Conservation (phyloP, 768 basidiomycete genomes). For the Suillus americanus region DNA sequence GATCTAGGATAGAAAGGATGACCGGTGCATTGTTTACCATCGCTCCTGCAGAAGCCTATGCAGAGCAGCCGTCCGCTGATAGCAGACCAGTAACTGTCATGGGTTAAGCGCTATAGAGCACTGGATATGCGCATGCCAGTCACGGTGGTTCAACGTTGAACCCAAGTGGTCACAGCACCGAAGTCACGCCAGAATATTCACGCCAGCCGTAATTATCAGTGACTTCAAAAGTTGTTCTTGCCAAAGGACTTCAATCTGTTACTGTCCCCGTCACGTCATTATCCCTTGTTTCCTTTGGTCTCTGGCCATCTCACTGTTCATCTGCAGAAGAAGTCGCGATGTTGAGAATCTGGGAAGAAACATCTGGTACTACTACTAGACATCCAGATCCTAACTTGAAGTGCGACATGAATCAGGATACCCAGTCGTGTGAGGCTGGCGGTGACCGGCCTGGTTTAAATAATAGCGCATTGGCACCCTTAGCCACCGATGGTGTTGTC, state of each 20-base stretch:
- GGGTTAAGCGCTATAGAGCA: background rate
- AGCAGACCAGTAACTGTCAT: background rate
- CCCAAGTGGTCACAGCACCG: background rate
- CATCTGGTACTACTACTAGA: slow-evolving; percentile 44
- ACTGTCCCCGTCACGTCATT: background rate
- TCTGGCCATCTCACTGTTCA: background rate
- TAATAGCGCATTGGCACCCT: slow-evolving; percentile 17
- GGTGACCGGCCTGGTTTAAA: slow-evolving; percentile 25
- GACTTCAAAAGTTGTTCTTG: background rate
- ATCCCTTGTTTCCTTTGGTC: background rate
- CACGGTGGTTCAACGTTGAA: background rate
- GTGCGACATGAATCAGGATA: slow-evolving; percentile 20
- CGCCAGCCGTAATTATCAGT: background rate
- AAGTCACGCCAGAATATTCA: background rate
- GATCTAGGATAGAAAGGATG: slow-evolving; percentile 29
- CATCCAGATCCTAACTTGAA: slow-evolving; percentile 13
- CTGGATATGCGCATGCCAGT: background rate
- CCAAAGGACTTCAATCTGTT: background rate
- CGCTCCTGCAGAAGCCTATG: slow-evolving; percentile 1
- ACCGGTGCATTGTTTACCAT: slow-evolving; percentile 56
- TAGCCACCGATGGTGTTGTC: slow-evolving; percentile 11
- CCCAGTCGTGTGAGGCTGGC: slow-evolving; percentile 29
- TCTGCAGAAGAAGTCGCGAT: slow-evolving; percentile 26
- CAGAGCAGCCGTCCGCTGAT: background rate
- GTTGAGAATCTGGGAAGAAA: slow-evolving; percentile 52